A percentile compares a stretch with the other conserved stretches of the same genome.
phyloP scores from a whole-genome alignment of 208 protist species.

The Angomonas desouzai region DNA sequence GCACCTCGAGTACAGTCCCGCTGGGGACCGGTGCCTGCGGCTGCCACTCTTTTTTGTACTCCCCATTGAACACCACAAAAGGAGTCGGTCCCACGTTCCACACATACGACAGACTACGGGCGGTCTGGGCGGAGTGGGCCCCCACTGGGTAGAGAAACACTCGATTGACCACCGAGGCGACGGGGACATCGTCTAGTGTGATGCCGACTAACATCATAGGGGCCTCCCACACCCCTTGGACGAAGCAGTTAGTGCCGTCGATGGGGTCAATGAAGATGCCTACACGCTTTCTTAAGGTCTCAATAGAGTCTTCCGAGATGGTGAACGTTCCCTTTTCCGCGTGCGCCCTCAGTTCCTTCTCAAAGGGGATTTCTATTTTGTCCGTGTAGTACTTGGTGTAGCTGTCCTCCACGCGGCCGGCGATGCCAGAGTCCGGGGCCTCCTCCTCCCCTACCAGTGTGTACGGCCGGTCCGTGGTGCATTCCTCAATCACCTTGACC shows the following conservation, averaged over 20 bases:
- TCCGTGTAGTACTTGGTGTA: conserved; percentile 19
- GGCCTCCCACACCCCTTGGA: conserved; percentile 45
- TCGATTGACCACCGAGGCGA: conserved; percentile 64
- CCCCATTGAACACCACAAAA: conserved; percentile 50
- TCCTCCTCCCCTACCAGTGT: conserved; percentile 63
- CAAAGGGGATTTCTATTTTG: conserved; percentile 14
- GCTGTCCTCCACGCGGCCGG: conserved; percentile 20
- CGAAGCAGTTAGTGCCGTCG: conserved; percentile 81
- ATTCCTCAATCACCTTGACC: conserved; percentile 19
- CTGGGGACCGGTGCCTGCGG: not conserved
- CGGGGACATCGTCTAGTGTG: conserved; percentile 48
- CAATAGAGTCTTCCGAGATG: conserved; percentile 24
- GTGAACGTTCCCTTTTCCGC: not conserved
- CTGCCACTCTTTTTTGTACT: conserved; percentile 10
- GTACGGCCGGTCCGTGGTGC: conserved; percentile 40
- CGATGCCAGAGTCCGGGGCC: conserved; percentile 16
- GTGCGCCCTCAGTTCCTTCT: conserved; percentile 21
- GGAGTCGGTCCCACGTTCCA: conserved; percentile 22
- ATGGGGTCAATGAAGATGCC: conserved; percentile 85
- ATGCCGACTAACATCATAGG: conserved; percentile 81
- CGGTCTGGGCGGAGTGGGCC: not conserved
- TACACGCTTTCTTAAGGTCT: conserved; percentile 37
- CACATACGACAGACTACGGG: conserved; percentile 37
- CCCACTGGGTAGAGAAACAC: conserved; percentile 41
- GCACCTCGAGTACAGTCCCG: conserved; percentile 18